A percentile compares a stretch with the other conserved stretches of the same genome.
These are phyloP conservation scores for Westerdykella ornata DNA, from an alignment of 2,329 filamentous ascomycete species.

Conservation along the genomic window DNA sequence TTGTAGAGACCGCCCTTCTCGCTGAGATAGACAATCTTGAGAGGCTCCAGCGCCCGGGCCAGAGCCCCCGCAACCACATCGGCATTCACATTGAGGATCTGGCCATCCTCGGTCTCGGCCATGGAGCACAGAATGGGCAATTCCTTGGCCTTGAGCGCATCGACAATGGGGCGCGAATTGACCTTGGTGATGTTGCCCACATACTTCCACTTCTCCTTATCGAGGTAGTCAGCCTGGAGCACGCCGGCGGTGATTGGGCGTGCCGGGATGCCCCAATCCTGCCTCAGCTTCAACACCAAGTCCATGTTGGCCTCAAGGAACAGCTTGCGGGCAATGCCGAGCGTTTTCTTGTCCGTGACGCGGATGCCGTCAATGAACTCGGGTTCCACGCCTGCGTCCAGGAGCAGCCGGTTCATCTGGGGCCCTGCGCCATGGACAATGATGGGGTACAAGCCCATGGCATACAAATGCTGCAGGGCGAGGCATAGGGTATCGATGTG, in stretches of 20 bases:
- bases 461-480: slow-evolving; percentile 83
- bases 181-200: slow-evolving; percentile 94
- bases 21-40: slow-evolving; percentile 98
- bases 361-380: slow-evolving; percentile 95
- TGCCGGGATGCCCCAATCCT: slow-evolving; percentile 75
- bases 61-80: slow-evolving; percentile 94
- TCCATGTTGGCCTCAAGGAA: slow-evolving; percentile 95
- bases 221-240: slow-evolving; percentile 87
- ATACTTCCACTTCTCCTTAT: slow-evolving; percentile 92
- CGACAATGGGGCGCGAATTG: slow-evolving; percentile 83
- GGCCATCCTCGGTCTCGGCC: slow-evolving; percentile 86
- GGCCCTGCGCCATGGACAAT: slow-evolving; percentile 93
- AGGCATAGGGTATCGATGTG: slow-evolving; percentile 87
- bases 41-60: slow-evolving; percentile 76
- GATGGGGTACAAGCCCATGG: slow-evolving; percentile 89
- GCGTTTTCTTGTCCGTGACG: slow-evolving; percentile 90
- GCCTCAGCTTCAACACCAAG: slow-evolving; percentile 79
- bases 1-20: slow-evolving; percentile 97
- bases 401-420: slow-evolving; percentile 85
- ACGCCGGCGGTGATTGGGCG: slow-evolving; percentile 84
- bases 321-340: slow-evolving; percentile 81
- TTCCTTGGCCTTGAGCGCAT: slow-evolving; percentile 78
- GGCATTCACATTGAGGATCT: slow-evolving; percentile 94
- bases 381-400: slow-evolving; percentile 86
- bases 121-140: slow-evolving; percentile 93